A percentile compares a stretch with the other conserved stretches of the same genome.
Evolutionary conservation across 345 rosid genomes (phyloP).

Genomic region (Mangifera indica): DNA sequence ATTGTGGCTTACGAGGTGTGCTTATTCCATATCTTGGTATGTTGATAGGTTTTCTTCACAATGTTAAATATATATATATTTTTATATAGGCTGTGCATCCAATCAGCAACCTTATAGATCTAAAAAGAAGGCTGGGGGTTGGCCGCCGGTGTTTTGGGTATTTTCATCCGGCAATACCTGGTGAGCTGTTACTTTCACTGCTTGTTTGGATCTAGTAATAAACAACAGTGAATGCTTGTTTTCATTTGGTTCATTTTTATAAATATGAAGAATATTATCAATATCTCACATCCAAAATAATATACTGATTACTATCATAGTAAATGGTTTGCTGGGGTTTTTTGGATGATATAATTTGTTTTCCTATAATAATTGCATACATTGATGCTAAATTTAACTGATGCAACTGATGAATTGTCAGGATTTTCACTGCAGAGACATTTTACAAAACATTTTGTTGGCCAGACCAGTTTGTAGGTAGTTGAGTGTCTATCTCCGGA

Average conservation of each 20-base stretch:
- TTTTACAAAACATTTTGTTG: neutral
- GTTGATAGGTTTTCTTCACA: neutral
- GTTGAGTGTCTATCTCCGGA: neutral
- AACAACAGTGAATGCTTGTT: neutral
- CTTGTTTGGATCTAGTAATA: neutral
- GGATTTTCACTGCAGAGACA: neutral
- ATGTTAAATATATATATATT: neutral
- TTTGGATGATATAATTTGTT: neutral
- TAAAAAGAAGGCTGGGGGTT: conserved; percentile 81
- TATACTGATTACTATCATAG: neutral
- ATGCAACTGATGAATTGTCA: neutral
- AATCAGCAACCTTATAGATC: conserved; percentile 85
- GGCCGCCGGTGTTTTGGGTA: conserved; percentile 93
- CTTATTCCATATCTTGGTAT: conserved; percentile 12
- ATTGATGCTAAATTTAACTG: neutral
- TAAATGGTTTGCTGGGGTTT: neutral
- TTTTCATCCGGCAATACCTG: conserved; percentile 85
- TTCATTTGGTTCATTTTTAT: neutral
- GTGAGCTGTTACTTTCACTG: conserved; percentile 40
- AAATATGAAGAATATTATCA: neutral
- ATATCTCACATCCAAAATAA: neutral
- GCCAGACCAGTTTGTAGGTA: neutral
- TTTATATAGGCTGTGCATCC: conserved; percentile 86
- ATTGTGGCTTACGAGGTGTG: conserved; percentile 87
- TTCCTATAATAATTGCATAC: neutral